These are phyloP conservation scores for Monosporascus sp. DNA, from an alignment of 2,329 filamentous ascomycete genomes.

Conservation along the genomic window DNA sequence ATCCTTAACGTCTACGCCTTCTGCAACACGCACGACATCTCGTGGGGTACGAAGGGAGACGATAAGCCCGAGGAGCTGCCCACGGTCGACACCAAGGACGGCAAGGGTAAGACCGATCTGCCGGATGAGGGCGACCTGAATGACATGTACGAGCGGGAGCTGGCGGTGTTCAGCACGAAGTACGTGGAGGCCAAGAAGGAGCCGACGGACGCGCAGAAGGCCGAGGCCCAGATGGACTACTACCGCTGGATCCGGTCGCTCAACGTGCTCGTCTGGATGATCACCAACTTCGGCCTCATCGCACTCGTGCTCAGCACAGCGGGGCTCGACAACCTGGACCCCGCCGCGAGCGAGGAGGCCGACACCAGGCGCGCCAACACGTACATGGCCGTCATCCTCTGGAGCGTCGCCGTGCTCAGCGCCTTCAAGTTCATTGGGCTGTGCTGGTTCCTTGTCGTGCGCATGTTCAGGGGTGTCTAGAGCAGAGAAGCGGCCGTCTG, in stretches of 20 bases:
- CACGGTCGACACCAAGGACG: slow-evolving; percentile 83
- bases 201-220: slow-evolving; percentile 47
- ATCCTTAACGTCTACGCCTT: slow-evolving; percentile 99
- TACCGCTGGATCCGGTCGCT: slow-evolving; percentile 93
- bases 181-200: slow-evolving; percentile 64
- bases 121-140: slow-evolving; percentile 94
- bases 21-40: slow-evolving; percentile 96
- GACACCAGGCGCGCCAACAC: slow-evolving; percentile 59
- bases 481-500: slow-evolving; percentile 2
- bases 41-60: slow-evolving; percentile 97
- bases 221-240: slow-evolving; percentile 93
- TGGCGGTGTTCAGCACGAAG: slow-evolving; percentile 69
- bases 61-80: slow-evolving; percentile 91
- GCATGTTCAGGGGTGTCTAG: slow-evolving; percentile 72
- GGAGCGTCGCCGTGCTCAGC: slow-evolving; percentile 80
- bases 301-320: slow-evolving; percentile 83
- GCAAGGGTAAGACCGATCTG: slow-evolving; percentile 85
- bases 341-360: slow-evolving; percentile 37
- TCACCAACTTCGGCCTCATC: slow-evolving; percentile 84
- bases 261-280: slow-evolving; percentile 93
- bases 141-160: slow-evolving; percentile 85
- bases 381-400: slow-evolving; percentile 82
- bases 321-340: slow-evolving; percentile 65
- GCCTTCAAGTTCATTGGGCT: slow-evolving; percentile 84
- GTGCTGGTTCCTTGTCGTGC: slow-evolving; percentile 85